These are phyloP conservation scores for Pichia sp. DNA, from an alignment of 1,139 yeast genomes.

Conservation along the genomic window DNA sequence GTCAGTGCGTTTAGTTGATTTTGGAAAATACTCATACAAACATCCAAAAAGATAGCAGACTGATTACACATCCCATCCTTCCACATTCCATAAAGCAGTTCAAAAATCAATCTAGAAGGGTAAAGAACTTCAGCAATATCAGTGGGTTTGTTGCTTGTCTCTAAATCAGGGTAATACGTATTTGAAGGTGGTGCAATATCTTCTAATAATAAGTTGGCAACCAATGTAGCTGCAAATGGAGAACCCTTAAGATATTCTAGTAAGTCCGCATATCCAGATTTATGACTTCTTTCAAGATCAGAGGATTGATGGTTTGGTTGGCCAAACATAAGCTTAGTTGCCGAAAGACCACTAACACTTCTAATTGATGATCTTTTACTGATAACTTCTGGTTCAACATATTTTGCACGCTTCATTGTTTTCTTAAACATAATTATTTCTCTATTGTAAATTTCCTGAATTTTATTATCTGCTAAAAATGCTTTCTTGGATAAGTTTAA, in stretches of 20 bases:
- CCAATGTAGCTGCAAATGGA: conserved; percentile 68
- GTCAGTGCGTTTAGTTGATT: conserved; percentile 58
- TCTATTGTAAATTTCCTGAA: neutral
- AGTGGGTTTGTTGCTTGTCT: conserved; percentile 72
- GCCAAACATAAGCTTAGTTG: neutral
- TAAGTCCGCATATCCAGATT: conserved; percentile 39
- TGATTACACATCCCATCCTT: conserved; percentile 87
- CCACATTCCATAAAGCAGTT: conserved; percentile 95
- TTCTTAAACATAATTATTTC: conserved; percentile 4
- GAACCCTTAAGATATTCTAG: conserved; percentile 72
- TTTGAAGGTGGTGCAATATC: conserved; percentile 72
- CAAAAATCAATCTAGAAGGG: conserved; percentile 91
- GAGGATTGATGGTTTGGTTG: neutral
- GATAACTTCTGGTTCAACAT: conserved; percentile 1
- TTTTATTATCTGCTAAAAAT: too few relatives aligned
- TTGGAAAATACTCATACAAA: conserved; percentile 81
- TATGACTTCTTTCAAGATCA: conserved; percentile 10
- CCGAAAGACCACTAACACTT: neutral
- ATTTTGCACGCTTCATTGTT: conserved; percentile 5
- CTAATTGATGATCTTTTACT: conserved; percentile 1
- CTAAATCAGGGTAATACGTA: conserved; percentile 23
- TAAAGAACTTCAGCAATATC: conserved; percentile 85
- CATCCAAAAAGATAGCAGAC: conserved; percentile 85
- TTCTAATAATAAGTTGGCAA: conserved; percentile 76
- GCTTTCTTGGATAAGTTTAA: too few relatives aligned